phyloP scores from a whole-genome alignment of 2,329 filamentous ascomycete genomes.

The Camillea tinctor region DNA sequence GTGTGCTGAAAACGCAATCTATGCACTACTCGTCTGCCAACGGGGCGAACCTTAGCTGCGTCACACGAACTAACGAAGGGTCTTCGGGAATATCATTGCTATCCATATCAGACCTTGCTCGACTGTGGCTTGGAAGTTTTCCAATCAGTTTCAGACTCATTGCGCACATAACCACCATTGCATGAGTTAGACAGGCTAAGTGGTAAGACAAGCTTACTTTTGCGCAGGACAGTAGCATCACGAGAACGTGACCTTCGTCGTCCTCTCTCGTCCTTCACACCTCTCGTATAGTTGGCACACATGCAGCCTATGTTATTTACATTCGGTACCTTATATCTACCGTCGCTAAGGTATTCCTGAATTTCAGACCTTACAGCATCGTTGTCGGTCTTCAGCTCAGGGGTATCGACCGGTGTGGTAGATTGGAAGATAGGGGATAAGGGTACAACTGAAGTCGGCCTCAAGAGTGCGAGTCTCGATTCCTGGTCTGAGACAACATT shows the following conservation, averaged over 20 bases:
- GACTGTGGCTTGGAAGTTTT: constrained; percentile 18
- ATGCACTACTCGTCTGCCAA: constrained; percentile 11
- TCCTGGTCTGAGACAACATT: background rate
- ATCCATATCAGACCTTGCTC: constrained; percentile 1
- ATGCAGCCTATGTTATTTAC: background rate
- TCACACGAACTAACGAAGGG: constrained; percentile 16
- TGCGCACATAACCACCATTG: background rate
- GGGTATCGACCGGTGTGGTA: constrained; percentile 4
- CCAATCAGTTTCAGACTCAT: constrained; percentile 2
- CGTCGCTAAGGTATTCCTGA: background rate
- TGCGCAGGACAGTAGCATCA: constrained; percentile 1
- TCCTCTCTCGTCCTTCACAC: constrained; percentile 13
- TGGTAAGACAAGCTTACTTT: constrained; percentile 17
- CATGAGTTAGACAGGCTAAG: background rate
- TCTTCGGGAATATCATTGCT: constrained; percentile 2
- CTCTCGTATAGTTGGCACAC: constrained; percentile 1
- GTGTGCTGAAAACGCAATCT: constrained; percentile 12
- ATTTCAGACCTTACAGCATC: background rate
- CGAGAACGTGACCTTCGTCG: constrained; percentile 8
- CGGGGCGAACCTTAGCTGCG: constrained; percentile 8
- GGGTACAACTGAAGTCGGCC: background rate
- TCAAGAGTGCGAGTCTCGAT: background rate
- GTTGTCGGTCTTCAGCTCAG: background rate
- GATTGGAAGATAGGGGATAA: too few relatives aligned
- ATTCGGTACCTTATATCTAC: background rate